A percentile compares a stretch with the other conserved stretches of the same genome.
phyloP scores from a whole-genome alignment of 164 flowering plant species.

The Umbellularia californica region DNA sequence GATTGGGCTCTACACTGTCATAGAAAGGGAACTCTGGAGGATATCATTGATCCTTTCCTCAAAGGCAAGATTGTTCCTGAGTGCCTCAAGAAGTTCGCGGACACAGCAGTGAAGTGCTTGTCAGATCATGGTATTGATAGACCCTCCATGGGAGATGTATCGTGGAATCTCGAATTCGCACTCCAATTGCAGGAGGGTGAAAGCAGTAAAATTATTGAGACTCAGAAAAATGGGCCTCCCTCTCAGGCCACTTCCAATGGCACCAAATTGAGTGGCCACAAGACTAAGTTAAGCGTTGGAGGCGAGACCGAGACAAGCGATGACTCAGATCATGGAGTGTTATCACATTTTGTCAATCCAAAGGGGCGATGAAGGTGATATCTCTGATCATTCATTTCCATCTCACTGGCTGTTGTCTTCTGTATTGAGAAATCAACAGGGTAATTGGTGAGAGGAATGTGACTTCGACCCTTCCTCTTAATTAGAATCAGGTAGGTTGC shows the following conservation, averaged over 20 bases:
- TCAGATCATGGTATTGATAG: slow-evolving; percentile 28
- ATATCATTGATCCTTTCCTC: slow-evolving; percentile 33
- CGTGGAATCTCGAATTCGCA: slow-evolving; percentile 27
- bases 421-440: neutral
- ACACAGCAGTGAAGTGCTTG: slow-evolving; percentile 25
- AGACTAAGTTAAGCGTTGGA: slow-evolving; percentile 6
- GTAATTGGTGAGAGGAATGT: neutral
- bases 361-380: slow-evolving; percentile 35
- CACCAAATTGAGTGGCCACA: slow-evolving; percentile 7
- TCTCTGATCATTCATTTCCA: neutral
- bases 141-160: slow-evolving; percentile 44
- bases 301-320: slow-evolving; percentile 16
- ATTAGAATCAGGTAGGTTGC: slow-evolving; percentile 8
- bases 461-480: neutral
- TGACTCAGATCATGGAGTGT: slow-evolving; percentile 24
- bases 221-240: neutral
- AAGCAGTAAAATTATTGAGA: slow-evolving; percentile 12
- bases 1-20: slow-evolving; percentile 32
- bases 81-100: slow-evolving; percentile 28
- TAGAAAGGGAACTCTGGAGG: slow-evolving; percentile 22
- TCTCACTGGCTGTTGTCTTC: neutral
- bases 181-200: slow-evolving; percentile 33
- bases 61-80: slow-evolving; percentile 28
- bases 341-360: slow-evolving; percentile 45
- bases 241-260: slow-evolving; percentile 4